These are phyloP conservation scores for Phytophthora cajani DNA, from an alignment of 352 stramenopile genomes.

Conservation along the genomic window DNA sequence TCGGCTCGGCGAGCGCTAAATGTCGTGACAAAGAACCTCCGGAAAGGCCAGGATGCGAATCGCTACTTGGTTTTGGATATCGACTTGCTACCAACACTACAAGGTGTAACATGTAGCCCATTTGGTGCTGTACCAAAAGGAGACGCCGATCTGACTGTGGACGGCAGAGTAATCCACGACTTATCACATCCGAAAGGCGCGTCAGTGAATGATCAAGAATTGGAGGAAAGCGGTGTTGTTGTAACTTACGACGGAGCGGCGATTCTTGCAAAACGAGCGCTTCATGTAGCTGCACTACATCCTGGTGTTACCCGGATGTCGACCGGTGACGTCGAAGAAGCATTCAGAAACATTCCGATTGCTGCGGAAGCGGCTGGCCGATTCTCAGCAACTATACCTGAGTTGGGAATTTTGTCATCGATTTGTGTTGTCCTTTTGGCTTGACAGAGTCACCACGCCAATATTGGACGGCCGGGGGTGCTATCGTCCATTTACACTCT, in stretches of 20 bases:
- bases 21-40: background rate
- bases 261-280: too few species aligned
- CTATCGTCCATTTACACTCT: background rate
- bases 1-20: background rate
- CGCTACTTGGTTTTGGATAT: background rate
- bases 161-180: background rate
- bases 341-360: background rate
- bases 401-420: background rate
- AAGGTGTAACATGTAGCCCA: background rate
- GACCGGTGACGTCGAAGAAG: background rate
- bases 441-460: background rate
- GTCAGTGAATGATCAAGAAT: background rate
- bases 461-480: background rate
- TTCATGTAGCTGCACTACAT: too few species aligned
- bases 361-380: too few species aligned
- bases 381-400: background rate
- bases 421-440: background rate
- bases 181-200: background rate
- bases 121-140: background rate
- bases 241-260: background rate
- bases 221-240: too few species aligned
- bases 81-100: background rate
- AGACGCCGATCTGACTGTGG: background rate
- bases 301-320: background rate
- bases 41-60: background rate